Evolutionary conservation across 177 flowering plant genomes (phyloP).

Genomic region (Vitis hybrid): DNA sequence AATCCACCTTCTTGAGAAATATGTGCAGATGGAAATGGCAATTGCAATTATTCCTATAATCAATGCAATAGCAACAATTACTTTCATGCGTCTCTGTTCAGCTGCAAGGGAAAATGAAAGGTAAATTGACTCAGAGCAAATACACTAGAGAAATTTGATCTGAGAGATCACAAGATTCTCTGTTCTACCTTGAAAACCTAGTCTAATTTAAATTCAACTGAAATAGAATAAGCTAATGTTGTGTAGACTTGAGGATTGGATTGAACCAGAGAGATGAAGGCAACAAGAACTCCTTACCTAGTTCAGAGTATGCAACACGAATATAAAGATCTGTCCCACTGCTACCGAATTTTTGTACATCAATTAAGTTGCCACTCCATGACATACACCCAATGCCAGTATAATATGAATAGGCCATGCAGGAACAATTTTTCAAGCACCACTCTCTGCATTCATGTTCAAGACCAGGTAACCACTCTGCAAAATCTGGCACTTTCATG

Average conservation of each 20-base stretch:
- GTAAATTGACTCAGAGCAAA: too few relatives aligned
- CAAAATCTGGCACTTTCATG: slow-evolving; percentile 17
- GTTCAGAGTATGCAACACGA: slow-evolving; percentile 19
- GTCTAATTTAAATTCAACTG: too few relatives aligned
- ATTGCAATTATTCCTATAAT: slow-evolving; percentile 1
- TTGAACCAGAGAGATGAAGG: too few relatives aligned
- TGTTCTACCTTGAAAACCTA: too few relatives aligned
- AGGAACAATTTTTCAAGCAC: slow-evolving; percentile 22
- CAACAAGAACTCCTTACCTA: neutral
- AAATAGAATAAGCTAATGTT: too few relatives aligned
- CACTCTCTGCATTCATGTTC: slow-evolving; percentile 7
- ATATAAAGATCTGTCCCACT: slow-evolving; percentile 13
- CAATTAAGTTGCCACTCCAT: slow-evolving; percentile 10
- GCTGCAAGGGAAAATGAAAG: too few relatives aligned
- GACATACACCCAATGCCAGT: slow-evolving; percentile 2
- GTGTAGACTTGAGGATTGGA: too few relatives aligned
- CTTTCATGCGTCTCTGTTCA: neutral
- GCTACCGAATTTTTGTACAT: slow-evolving; percentile 16
- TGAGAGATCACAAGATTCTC: too few relatives aligned
- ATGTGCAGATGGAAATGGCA: slow-evolving; percentile 1
- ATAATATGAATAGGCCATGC: slow-evolving; percentile 14
- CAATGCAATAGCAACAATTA: neutral
- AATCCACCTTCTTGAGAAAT: slow-evolving; percentile 13
- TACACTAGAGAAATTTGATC: neutral
- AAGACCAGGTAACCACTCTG: slow-evolving; percentile 6